A percentile compares a stretch with the other conserved stretches of the same genome.
phyloP scores from a whole-genome alignment of 2,329 filamentous ascomycete genomes.

The Zopfia rhizophila region DNA sequence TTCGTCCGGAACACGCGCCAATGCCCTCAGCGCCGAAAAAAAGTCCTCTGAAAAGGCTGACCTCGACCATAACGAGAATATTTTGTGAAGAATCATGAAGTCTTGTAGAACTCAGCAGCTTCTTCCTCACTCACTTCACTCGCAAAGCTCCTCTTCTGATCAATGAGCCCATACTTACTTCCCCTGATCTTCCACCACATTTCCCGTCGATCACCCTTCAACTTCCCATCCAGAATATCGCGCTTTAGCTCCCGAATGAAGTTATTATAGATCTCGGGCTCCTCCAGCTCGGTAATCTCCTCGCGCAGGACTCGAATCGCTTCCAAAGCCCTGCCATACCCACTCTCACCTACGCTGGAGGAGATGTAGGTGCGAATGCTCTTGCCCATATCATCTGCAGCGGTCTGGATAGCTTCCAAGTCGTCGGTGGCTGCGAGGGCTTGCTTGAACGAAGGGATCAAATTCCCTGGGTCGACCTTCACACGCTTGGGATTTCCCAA shows the following conservation, averaged over 20 bases:
- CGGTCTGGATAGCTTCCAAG: conserved; percentile 71
- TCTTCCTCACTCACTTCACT: conserved; percentile 76
- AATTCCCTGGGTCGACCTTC: conserved; percentile 74
- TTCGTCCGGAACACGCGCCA: no score
- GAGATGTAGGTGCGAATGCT: conserved; percentile 76
- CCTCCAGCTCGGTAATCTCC: conserved; percentile 78
- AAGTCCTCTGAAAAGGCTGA: no score
- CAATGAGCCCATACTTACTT: conserved; percentile 77
- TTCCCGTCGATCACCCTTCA: conserved; percentile 81
- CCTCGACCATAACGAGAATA: no score
- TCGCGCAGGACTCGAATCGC: conserved; percentile 81
- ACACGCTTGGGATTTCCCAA: conserved; percentile 69
- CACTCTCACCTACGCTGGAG: conserved; percentile 77
- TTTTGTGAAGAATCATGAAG: no score
- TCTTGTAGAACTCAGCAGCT: conserved; percentile 60
- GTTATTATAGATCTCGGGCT: conserved; percentile 79
- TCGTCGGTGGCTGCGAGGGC: conserved; percentile 71
- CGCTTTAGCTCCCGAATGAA: conserved; percentile 78
- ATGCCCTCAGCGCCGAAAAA: no score
- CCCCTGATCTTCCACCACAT: conserved; percentile 82
- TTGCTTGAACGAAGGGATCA: conserved; percentile 91
- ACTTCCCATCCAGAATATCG: conserved; percentile 72
- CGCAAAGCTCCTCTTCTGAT: conserved; percentile 68
- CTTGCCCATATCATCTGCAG: conserved; percentile 76
- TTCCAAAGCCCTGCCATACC: conserved; percentile 80